Evolutionary conservation across 2,329 filamentous ascomycete genomes (phyloP), one percentile per base, ranked within the genome.

Genomic region (Davidsoniella australis): DNA sequence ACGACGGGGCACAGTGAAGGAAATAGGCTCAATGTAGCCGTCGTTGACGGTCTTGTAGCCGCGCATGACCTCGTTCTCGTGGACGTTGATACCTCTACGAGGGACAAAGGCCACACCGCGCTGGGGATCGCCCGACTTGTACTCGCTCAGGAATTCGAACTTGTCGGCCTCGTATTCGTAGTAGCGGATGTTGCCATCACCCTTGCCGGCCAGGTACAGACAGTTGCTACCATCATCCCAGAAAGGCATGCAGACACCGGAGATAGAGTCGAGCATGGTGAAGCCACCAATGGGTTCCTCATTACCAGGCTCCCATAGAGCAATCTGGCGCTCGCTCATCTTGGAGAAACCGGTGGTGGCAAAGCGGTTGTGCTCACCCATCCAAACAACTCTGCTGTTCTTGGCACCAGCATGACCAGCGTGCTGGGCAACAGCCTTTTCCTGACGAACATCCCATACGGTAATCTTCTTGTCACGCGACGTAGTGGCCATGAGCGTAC

Each of bases 111-210:
- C 91, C 58, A 98, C 75, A 58, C 91, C 91, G 62, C 91, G 79
- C 68, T 98, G 91, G 29, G 91, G 89, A 56, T 98, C 91, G 38
- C 73, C 70, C n/a, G 91, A 96, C 68, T 95, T 94, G 74, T 96
- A 91, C 64, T 96, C 89, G 55, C 87, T 93, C 49, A 98, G 70
- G 66, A 85, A 94, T 66, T 98, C 89, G 62, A 98, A 95, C 66
- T 95, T 95, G 72, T 96, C 89, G 67, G 96, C 94, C 62, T 93
- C 85, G 61, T 93, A 94, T 67, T 98, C 91, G 64, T 85, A 98
- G 73, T 98, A 98, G 55, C 91, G 88, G 61, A 98, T 98, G 67
- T 98, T 98, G 60, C 91, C 91, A 62, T 98, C 91, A 65, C 89
- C 91, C 71, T 96, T 96, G 62, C 91, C 91, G 59, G 91, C 91